These are phyloP conservation scores for Tolypocladium sp. DNA, from an alignment of 2,329 filamentous ascomycete genomes.

Conservation along the genomic window DNA sequence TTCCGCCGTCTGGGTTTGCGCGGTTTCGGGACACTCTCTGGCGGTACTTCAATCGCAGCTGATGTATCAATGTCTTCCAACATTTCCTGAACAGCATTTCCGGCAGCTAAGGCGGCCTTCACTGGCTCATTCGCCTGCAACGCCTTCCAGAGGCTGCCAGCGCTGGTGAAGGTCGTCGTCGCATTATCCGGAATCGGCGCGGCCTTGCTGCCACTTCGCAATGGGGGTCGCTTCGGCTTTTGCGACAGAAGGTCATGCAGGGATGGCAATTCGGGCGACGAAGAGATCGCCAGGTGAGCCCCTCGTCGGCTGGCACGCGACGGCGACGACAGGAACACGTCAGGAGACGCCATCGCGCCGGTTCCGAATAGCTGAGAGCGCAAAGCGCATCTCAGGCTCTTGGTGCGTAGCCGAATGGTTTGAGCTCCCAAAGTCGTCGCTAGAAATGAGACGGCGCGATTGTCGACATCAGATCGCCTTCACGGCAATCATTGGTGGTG, in stretches of 20 bases:
- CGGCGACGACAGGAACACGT: constrained; percentile 20
- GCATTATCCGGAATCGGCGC: constrained; percentile 26
- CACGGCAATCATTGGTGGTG: neutral
- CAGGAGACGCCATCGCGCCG: constrained; percentile 22
- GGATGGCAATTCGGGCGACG: constrained; percentile 47
- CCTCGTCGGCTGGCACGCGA: constrained; percentile 20
- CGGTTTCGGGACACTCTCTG: constrained; percentile 8
- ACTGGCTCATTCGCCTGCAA: constrained; percentile 13
- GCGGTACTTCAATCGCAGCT: constrained; percentile 11
- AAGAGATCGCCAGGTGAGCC: constrained; percentile 27
- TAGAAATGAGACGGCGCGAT: neutral
- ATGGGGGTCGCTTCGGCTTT: constrained; percentile 16
- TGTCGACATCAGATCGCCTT: neutral
- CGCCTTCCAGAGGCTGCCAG: constrained; percentile 25
- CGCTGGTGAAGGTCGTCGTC: constrained; percentile 29
- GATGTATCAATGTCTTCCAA: constrained; percentile 7
- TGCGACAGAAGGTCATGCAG: constrained; percentile 38
- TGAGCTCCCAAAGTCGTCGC: neutral
- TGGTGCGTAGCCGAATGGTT: constrained; percentile 19
- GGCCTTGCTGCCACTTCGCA: constrained; percentile 27
- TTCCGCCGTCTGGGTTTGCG: constrained; percentile 11
- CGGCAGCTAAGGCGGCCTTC: neutral
- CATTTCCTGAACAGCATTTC: neutral
- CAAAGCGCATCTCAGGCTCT: constrained; percentile 34
- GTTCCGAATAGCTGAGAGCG: constrained; percentile 25